Evolutionary conservation across 164 flowering plant species (phyloP).

Genomic region (Annona squamosa): DNA sequence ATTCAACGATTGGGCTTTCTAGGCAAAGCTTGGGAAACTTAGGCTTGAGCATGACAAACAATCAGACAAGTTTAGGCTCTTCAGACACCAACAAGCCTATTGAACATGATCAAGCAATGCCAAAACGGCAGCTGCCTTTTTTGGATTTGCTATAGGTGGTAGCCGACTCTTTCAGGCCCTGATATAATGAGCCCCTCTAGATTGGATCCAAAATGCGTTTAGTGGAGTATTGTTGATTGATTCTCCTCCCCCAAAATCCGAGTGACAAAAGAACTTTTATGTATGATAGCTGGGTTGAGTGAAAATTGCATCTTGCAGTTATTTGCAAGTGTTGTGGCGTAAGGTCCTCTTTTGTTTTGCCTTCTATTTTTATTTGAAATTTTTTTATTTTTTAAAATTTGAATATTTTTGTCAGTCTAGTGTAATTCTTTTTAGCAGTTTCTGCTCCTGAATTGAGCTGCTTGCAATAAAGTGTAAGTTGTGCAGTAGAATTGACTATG

Average conservation of each 20-base stretch:
- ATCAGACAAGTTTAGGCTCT: conserved; percentile 15
- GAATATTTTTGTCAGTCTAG: not conserved
- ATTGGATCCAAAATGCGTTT: not conserved
- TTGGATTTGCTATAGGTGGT: conserved; percentile 59
- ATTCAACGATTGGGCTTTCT: conserved; percentile 14
- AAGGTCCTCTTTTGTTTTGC: too few relatives aligned
- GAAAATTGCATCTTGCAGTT: not conserved
- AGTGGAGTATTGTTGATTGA: not conserved
- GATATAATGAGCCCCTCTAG: not conserved
- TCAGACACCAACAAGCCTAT: conserved; percentile 26
- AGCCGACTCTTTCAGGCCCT: not conserved
- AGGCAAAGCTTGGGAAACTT: conserved; percentile 33
- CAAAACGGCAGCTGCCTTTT: conserved; percentile 64
- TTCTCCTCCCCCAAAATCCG: not conserved
- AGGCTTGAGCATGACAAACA: conserved; percentile 11
- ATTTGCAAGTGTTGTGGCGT: not conserved
- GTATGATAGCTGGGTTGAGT: not conserved
- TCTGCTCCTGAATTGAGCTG: conserved; percentile 1
- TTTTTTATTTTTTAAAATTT: not conserved
- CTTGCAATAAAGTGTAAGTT: not conserved
- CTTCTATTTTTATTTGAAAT: not conserved
- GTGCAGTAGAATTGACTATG: not conserved
- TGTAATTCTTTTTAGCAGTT: conserved; percentile 6
- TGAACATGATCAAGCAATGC: conserved; percentile 32
- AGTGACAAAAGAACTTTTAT: not conserved